Base-by-base conservation (phyloP, 805 yeast genomes). In the Candida pseudofarinosa region DNA sequence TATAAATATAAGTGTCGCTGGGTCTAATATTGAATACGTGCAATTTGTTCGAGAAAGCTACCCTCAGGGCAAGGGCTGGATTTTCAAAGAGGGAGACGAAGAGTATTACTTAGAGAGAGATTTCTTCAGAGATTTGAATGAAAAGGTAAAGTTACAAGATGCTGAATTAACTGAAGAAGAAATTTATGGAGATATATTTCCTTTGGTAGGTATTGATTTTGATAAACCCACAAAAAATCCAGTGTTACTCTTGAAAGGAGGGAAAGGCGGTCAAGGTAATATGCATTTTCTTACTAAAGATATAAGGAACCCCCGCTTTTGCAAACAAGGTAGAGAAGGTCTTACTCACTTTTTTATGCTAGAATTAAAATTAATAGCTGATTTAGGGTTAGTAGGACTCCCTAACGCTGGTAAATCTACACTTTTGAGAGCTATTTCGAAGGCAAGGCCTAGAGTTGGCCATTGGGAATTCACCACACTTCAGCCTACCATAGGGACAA, bases 321-420 rank as follows among this genome's bases (percentile, higher is more conserved):
- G 91, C 19, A 90, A 89, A 55, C 60, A 58, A 19, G 99, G 98
- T 3, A 75, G 98, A 46, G 63, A 63, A 4, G 88, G 88, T 0
- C 50, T 88, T 2, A 81, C 79, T 31, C 76, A 78, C 15, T 69
- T 72, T 43, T 88, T 93, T 48, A 63, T 88, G 43, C 78, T 93
- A 49, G 99, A 93, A 63, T 68, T 93, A 49, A 89, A 88, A 58
- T 71, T 89, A 32, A 73, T 93, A 43, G 99, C 99, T 0, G 98
- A 93, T 62, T 66, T 91, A 44, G 99, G 98, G 0, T 68, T 93
- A 4, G 96, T 93, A 17, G 99, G 99, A 0, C 69, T 93, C 15
- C 99, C 99, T 1, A 93, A 93, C 62, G 97, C 98, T 3, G 99
- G 99, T 1, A 93, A 93, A 59, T 88, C 96, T 3, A 88, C 97